phyloP scores from a whole-genome alignment of 305 asterid species.

The Lippia alba region DNA sequence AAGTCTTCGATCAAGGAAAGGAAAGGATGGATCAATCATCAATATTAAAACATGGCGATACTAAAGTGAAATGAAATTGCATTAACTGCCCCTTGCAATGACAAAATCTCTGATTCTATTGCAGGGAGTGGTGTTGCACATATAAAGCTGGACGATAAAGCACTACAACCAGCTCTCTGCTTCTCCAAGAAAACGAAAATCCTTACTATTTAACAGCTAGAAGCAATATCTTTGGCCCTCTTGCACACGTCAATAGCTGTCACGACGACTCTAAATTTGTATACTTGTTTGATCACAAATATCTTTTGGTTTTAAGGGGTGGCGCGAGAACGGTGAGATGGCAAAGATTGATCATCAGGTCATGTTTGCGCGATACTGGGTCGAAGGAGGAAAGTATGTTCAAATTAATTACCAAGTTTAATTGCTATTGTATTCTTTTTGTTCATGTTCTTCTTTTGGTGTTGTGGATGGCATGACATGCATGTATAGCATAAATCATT shows the following conservation, averaged over 20 bases:
- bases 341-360: neutral
- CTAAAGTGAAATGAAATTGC: constrained; percentile 2
- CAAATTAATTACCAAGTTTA: constrained; percentile 4
- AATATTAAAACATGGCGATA: constrained; percentile 8
- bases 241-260: neutral
- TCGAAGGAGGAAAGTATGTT: neutral
- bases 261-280: neutral
- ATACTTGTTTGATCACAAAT: neutral
- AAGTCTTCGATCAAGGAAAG: neutral
- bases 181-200: constrained; percentile 17
- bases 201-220: constrained; percentile 25
- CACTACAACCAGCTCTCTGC: neutral
- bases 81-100: constrained; percentile 28
- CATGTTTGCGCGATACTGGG: neutral
- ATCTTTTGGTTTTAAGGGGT: constrained; percentile 12
- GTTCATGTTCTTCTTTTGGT: constrained; percentile 5
- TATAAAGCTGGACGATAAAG: constrained; percentile 28
- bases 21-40: neutral
- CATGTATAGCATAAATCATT: constrained; percentile 28
- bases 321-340: constrained; percentile 3
- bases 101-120: constrained; percentile 19
- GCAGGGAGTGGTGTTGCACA: constrained; percentile 15
- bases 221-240: neutral
- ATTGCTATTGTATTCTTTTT: constrained; percentile 6
- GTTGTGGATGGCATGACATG: neutral